phyloP scores from a whole-genome alignment of 306 rosid genomes.

The Nissolia schottii region DNA sequence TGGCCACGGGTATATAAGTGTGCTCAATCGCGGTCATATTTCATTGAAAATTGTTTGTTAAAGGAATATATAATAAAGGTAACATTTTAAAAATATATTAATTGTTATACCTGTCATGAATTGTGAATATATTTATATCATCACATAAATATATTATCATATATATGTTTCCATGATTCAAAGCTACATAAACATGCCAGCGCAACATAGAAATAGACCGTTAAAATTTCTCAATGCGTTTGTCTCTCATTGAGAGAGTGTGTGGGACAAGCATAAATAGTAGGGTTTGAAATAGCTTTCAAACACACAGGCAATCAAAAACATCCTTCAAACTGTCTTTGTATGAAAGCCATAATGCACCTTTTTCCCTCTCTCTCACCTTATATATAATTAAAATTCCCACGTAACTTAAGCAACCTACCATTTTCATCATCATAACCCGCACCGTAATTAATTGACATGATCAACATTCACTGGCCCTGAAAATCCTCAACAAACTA shows the following conservation, averaged over 20 bases:
- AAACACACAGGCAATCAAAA: slow-evolving; percentile 40
- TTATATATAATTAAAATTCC: too few relatives aligned
- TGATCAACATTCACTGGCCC: slow-evolving; percentile 30
- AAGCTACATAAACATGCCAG: slow-evolving; percentile 17
- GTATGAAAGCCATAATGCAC: slow-evolving; percentile 69
- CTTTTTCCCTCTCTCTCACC: slow-evolving; percentile 49
- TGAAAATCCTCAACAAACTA: slow-evolving; percentile 48
- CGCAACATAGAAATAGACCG: slow-evolving; percentile 39
- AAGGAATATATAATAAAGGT: slow-evolving; percentile 10
- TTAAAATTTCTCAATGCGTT: slow-evolving; percentile 16
- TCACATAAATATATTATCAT: not conserved
- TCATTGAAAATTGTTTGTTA: slow-evolving; percentile 18
- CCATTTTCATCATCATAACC: slow-evolving; percentile 33
- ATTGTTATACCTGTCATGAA: slow-evolving; percentile 2
- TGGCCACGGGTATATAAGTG: not conserved
- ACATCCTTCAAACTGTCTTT: slow-evolving; percentile 46
- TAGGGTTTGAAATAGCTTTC: slow-evolving; percentile 63
- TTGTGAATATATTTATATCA: not conserved
- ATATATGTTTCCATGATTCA: slow-evolving; percentile 18
- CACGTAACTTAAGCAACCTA: slow-evolving; percentile 65
- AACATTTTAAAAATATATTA: too few relatives aligned
- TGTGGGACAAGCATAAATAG: slow-evolving; percentile 26
- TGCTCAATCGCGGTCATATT: slow-evolving; percentile 10
- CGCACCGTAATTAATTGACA: slow-evolving; percentile 43
- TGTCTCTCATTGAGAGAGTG: not conserved